phyloP scores from a whole-genome alignment of 768 basidiomycete genomes.

The Trametes villosa region DNA sequence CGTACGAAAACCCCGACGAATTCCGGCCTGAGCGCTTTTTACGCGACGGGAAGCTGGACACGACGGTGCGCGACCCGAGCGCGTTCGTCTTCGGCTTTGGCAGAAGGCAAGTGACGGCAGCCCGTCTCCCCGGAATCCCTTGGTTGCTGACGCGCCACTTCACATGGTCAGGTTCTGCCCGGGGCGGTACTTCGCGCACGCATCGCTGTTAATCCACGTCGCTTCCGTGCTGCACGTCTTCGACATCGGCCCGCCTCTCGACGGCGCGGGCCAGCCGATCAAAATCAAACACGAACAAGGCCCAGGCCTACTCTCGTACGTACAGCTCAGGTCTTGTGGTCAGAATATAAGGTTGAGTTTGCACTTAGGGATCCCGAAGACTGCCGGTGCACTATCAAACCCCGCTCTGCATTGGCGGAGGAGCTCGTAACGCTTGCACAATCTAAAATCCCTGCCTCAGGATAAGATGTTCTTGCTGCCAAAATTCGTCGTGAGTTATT shows the following conservation, averaged over 20 bases:
- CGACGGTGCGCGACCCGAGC: constrained; percentile 2
- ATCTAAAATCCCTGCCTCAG: too few species aligned
- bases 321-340: background rate
- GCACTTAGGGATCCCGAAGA: constrained; percentile 23
- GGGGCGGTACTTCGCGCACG: constrained; percentile 16
- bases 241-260: constrained; percentile 15
- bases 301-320: constrained; percentile 2
- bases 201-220: constrained; percentile 14
- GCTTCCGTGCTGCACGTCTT: constrained; percentile 18
- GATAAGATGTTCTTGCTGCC: too few species aligned
- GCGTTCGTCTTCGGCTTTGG: constrained; percentile 18
- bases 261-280: constrained; percentile 2
- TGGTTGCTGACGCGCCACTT: background rate
- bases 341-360: too few species aligned
- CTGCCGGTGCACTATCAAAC: constrained; percentile 29
- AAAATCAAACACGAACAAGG: background rate
- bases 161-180: constrained; percentile 15
- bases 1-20: constrained; percentile 6
- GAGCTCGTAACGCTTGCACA: too few species aligned
- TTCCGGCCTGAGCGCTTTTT: constrained; percentile 19
- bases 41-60: constrained; percentile 5
- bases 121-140: background rate
- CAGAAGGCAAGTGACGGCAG: constrained; percentile 1
- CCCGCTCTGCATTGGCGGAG: constrained; percentile 23
- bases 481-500: too few species aligned